Percentiles rank a stretch among this genome's conserved stretches.
Conservation (phyloP, 1,284 basidiomycete genomes). For the Rhodotorula glutinis region DNA sequence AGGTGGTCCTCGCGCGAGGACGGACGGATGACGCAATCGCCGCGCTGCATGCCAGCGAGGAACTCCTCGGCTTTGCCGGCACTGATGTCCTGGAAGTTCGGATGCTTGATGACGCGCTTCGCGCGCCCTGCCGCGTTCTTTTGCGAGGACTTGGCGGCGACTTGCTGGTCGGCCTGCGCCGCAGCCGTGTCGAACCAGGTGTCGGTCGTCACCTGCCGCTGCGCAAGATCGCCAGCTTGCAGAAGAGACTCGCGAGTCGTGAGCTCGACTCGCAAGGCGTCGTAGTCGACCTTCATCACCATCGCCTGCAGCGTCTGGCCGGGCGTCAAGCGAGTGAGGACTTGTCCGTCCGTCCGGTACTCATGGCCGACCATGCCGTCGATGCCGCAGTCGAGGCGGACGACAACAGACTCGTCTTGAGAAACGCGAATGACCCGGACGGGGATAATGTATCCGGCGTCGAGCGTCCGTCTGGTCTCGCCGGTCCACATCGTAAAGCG, state of each 20-base stretch:
- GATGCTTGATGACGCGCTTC: constrained; percentile 91
- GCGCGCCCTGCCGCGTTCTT: constrained; percentile 70
- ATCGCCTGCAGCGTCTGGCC: constrained; percentile 78
- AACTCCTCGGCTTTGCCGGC: constrained; percentile 84
- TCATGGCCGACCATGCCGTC: constrained; percentile 73
- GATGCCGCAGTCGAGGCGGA: constrained; percentile 86
- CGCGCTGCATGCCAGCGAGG: constrained; percentile 83
- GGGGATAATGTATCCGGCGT: constrained; percentile 77
- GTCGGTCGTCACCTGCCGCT: constrained; percentile 63
- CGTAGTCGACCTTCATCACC: constrained; percentile 68
- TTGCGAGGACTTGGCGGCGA: constrained; percentile 62
- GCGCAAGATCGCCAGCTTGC: constrained; percentile 59
- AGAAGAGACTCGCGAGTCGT: constrained; percentile 44
- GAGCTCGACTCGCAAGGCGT: constrained; percentile 66
- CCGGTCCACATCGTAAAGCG: constrained; percentile 93
- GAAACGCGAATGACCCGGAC: constrained; percentile 64
- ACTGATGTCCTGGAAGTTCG: constrained; percentile 97
- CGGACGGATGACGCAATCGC: constrained; percentile 92
- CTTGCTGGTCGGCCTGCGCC: constrained; percentile 61
- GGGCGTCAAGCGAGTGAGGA: constrained; percentile 48
- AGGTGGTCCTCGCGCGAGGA: constrained; percentile 91
- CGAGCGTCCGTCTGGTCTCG: constrained; percentile 77
- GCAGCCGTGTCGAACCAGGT: constrained; percentile 66
- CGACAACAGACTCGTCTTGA: constrained; percentile 55
- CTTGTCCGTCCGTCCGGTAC: constrained; percentile 62